These are phyloP conservation scores for Clarireedia sp. DNA, from an alignment of 2,329 filamentous ascomycete species.

Conservation along the genomic window DNA sequence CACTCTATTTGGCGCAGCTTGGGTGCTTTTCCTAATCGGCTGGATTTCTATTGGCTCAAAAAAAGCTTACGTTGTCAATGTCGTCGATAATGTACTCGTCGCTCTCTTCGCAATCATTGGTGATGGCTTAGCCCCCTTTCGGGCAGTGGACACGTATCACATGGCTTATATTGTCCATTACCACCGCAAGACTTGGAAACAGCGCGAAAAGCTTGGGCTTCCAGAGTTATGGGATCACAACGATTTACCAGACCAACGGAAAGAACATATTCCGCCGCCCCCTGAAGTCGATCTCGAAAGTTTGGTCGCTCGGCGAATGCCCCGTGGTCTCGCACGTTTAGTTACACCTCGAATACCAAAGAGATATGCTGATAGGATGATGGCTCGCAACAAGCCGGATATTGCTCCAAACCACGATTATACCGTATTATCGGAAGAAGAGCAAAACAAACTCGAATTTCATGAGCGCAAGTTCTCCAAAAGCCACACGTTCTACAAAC, in stretches of 20 bases:
- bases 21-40: constrained; percentile 82
- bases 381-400: constrained; percentile 11
- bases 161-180: constrained; percentile 76
- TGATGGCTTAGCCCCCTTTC: constrained; percentile 64
- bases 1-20: constrained; percentile 74
- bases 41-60: constrained; percentile 76
- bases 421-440: constrained; percentile 55
- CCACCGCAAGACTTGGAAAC: constrained; percentile 37
- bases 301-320: constrained; percentile 17
- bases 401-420: constrained; percentile 35
- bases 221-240: constrained; percentile 46
- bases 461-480: constrained; percentile 74
- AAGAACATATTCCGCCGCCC: constrained; percentile 32
- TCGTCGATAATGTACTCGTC: constrained; percentile 63
- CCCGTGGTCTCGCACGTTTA: constrained; percentile 15
- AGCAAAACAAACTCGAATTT: constrained; percentile 63
- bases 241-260: constrained; percentile 45
- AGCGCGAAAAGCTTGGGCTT: constrained; percentile 51
- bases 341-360: constrained; percentile 20
- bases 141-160: constrained; percentile 76
- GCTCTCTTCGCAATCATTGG: constrained; percentile 63
- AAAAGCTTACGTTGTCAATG: constrained; percentile 59
- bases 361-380: constrained; percentile 15
- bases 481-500: constrained; percentile 83
- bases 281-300: constrained; percentile 33